Percentiles rank a stretch among this genome's conserved stretches.
Conservation (phyloP, 495 filamentous ascomycete genomes). For the Daldinia concentrica region DNA sequence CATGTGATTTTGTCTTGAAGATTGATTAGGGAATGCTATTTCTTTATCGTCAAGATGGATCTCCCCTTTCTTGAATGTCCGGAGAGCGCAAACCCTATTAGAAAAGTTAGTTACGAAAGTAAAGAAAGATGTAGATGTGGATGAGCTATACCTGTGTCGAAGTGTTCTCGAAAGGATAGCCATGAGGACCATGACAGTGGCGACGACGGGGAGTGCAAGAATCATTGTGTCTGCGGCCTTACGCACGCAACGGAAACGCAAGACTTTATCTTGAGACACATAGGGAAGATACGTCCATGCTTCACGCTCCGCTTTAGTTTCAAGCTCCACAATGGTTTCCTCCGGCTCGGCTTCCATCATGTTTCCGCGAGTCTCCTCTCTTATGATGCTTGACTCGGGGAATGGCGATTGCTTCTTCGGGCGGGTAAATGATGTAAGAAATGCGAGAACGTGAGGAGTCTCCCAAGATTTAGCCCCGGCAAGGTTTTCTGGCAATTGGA, state of each 20-base stretch:
- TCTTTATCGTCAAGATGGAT: conserved; percentile 31
- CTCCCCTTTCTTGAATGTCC: background rate
- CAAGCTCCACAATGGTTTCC: conserved; percentile 43
- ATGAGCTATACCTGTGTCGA: conserved; percentile 30
- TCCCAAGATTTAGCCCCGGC: conserved; percentile 37
- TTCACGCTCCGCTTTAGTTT: conserved; percentile 41
- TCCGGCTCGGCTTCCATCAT: conserved; percentile 37
- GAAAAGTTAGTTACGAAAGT: conserved; percentile 8
- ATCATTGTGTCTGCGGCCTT: conserved; percentile 52
- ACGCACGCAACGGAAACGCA: conserved; percentile 43
- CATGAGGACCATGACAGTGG: conserved; percentile 48
- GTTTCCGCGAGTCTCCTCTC: conserved; percentile 42
- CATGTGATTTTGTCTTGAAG: conserved; percentile 2
- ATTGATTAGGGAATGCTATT: background rate
- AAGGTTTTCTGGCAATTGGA: conserved; percentile 36
- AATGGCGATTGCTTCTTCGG: conserved; percentile 40
- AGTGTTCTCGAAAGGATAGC: conserved; percentile 45
- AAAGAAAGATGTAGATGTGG: background rate
- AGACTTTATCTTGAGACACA: conserved; percentile 32
- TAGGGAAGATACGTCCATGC: conserved; percentile 39
- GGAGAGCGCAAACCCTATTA: conserved; percentile 1
- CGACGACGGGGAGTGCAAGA: conserved; percentile 47
- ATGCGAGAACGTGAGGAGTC: conserved; percentile 36
- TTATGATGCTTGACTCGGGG: conserved; percentile 45
- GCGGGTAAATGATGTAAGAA: conserved; percentile 33